These are phyloP conservation scores for Globisporangium emineosum DNA, from an alignment of 352 stramenopile genomes.

Conservation along the genomic window DNA sequence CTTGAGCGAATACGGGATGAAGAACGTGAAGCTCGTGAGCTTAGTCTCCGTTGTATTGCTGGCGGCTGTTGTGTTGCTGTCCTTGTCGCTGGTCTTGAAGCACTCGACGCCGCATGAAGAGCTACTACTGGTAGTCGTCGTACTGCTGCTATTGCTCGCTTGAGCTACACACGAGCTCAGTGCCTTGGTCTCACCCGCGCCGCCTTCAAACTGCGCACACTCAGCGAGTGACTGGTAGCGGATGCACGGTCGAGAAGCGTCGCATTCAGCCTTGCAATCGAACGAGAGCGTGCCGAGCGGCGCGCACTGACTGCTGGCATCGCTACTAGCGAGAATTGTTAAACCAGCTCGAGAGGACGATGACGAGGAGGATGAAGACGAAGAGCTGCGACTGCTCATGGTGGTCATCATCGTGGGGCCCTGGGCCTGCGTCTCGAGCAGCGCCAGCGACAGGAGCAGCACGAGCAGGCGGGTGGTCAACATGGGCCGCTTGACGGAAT, in stretches of 20 bases:
- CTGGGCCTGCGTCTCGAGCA: neutral
- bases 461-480: neutral
- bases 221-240: slow-evolving; percentile 11
- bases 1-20: slow-evolving; percentile 16
- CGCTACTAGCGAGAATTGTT: neutral
- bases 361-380: neutral
- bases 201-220: neutral
- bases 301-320: slow-evolving; percentile 3
- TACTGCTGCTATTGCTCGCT: neutral
- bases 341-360: neutral
- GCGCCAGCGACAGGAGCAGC: neutral
- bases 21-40: slow-evolving; percentile 12
- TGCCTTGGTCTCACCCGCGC: slow-evolving; percentile 5
- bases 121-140: neutral
- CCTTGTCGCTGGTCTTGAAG: slow-evolving; percentile 12
- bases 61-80: neutral
- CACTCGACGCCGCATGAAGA: slow-evolving; percentile 17
- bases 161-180: slow-evolving; percentile 10
- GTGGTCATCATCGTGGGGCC: neutral
- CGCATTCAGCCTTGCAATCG: slow-evolving; percentile 9
- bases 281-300: slow-evolving; percentile 18
- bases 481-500: slow-evolving; percentile 2
- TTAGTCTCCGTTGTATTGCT: neutral
- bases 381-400: neutral
- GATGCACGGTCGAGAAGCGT: slow-evolving; percentile 5